A percentile compares a stretch with the other conserved stretches of the same genome.
Conservation (phyloP, 805 yeast species). For the Candida krabiensis region DNA sequence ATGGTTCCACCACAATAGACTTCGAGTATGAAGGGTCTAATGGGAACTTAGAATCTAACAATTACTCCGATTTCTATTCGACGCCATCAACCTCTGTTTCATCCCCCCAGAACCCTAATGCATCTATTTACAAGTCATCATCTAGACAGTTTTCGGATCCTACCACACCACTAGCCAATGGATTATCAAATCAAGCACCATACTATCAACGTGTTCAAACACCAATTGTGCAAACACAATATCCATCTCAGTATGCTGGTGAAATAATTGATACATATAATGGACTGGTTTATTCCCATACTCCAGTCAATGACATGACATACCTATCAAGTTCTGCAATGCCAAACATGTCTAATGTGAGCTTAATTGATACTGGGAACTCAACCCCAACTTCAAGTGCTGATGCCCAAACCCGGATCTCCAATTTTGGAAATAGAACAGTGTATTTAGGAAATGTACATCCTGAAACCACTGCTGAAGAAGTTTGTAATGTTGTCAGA, state of each 20-base stretch:
- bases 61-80: slow-evolving; percentile 21
- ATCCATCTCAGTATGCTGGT: slow-evolving; percentile 3
- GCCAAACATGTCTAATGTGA: slow-evolving; percentile 4
- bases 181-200: neutral
- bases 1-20: slow-evolving; percentile 9
- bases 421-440: slow-evolving; percentile 55
- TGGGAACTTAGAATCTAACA: slow-evolving; percentile 4
- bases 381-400: slow-evolving; percentile 1
- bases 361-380: neutral
- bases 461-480: slow-evolving; percentile 64
- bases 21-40: slow-evolving; percentile 7
- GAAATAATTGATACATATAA: slow-evolving; percentile 13
- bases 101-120: slow-evolving; percentile 20
- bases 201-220: slow-evolving; percentile 6
- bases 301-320: slow-evolving; percentile 5
- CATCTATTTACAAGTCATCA: slow-evolving; percentile 7
- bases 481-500: slow-evolving; percentile 71
- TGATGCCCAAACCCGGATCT: slow-evolving; percentile 1
- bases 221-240: slow-evolving; percentile 5
- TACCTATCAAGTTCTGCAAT: slow-evolving; percentile 5
- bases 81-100: slow-evolving; percentile 28
- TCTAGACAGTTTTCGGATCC: slow-evolving; percentile 9
- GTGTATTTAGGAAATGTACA: slow-evolving; percentile 69
- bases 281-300: slow-evolving; percentile 9
- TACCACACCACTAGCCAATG: slow-evolving; percentile 2